Evolutionary conservation across 1,284 basidiomycete genomes (phyloP), one percentile per base, ranked within the genome.

Genomic region (Ceratobasidium sp.): DNA sequence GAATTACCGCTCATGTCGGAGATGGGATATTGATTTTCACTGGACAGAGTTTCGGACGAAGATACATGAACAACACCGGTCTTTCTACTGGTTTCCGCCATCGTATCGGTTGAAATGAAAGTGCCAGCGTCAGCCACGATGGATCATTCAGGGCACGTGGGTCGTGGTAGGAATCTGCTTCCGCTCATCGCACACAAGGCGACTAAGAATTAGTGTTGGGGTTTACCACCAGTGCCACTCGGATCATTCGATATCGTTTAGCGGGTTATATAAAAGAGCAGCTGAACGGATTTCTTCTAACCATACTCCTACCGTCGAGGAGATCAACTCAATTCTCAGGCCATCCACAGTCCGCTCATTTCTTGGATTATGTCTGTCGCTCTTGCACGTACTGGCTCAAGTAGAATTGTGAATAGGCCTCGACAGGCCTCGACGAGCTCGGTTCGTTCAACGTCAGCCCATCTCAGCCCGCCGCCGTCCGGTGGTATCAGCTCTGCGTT

Each of bases 381-480:
- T 36, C 54, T 57, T 42, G 41, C 64, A 4, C 53, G 53, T 49
- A 36, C 54, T 47, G 29, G 42, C 46, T 68, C 64, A 11, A 53
- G 64, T 4, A 68, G 64, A 23, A 53, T 52, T 27, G 42, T 56
- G 8, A 56, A 46, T 49, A 52, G 53, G 1, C 64, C 52, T 21
- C 41, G 64, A 27, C 62, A 66, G 19, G 39, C 64, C 6, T 68
- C 64, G 42, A 44, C 39, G 36, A 68, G 64, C 54, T 68, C 64
- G 9, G 54, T 57, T 23, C 64, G 54, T 41, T 68, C 64, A 16
- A 13, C 62, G 13, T 66, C 62, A n/a, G 56, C 56, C 7, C 64
- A 56, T 39, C 42, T 68, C 25, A 57, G 64, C 16, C 64, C 64
- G 44, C 64, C 64, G n/a, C 53, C 56, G 6, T 30, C 27, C 29